These are phyloP conservation scores for Curvularia sp. DNA, from an alignment of 2,329 filamentous ascomycete species.

Conservation along the genomic window DNA sequence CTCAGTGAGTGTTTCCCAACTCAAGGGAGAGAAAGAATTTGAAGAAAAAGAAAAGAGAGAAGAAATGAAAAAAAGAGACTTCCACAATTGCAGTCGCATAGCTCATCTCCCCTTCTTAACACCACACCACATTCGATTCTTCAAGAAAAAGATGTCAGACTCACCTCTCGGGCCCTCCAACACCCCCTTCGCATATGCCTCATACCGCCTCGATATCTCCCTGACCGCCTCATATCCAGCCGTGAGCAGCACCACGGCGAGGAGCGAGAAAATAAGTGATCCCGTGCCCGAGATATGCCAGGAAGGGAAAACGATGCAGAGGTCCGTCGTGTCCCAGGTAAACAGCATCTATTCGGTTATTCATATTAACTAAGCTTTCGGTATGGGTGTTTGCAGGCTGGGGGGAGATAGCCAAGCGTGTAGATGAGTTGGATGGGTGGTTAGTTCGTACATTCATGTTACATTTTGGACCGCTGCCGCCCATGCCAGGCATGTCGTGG, in stretches of 20 bases:
- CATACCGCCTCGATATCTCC: slow-evolving; percentile 77
- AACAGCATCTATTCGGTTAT: slow-evolving; percentile 82
- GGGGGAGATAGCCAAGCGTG: not conserved
- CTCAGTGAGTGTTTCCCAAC: slow-evolving; percentile 38
- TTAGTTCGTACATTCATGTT: slow-evolving; percentile 79
- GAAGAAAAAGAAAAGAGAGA: slow-evolving; percentile 9
- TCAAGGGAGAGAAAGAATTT: not conserved
- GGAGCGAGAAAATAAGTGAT: slow-evolving; percentile 80
- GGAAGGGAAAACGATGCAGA: slow-evolving; percentile 92
- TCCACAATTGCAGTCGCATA: slow-evolving; percentile 4
- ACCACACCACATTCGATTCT: no score
- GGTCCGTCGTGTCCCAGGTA: slow-evolving; percentile 90
- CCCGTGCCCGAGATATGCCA: slow-evolving; percentile 83
- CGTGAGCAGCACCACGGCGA: slow-evolving; percentile 80
- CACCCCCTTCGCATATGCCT: slow-evolving; percentile 54
- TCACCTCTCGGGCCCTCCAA: slow-evolving; percentile 44
- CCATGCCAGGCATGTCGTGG: slow-evolving; percentile 61
- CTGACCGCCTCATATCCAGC: slow-evolving; percentile 94
- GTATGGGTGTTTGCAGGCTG: not conserved
- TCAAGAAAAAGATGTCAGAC: slow-evolving; percentile 18
- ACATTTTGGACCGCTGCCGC: slow-evolving; percentile 66
- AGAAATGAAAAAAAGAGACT: slow-evolving; percentile 19
- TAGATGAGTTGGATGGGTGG: not conserved
- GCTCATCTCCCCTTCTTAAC: no score
- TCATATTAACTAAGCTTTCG: not conserved